A percentile compares a stretch with the other conserved stretches of the same genome.
Evolutionary conservation across 768 basidiomycete genomes (phyloP).

Genomic region (Neoboletus brunneissimus): DNA sequence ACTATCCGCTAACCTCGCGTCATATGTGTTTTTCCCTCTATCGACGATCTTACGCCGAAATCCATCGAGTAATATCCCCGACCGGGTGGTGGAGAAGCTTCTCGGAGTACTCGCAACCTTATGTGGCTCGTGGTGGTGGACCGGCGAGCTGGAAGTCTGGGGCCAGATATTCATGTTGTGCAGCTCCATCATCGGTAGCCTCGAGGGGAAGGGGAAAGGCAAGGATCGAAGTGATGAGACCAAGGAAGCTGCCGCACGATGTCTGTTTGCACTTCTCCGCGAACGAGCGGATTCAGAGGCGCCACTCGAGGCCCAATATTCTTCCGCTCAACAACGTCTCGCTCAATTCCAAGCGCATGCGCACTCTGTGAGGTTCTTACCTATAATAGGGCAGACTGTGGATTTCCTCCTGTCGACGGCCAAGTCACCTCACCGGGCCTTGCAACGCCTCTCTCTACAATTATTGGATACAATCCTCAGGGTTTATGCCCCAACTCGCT

Average conservation of each 20-base stretch:
- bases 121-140: slow-evolving; percentile 83
- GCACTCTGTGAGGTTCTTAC: slow-evolving; percentile 52
- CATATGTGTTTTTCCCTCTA: slow-evolving; percentile 86
- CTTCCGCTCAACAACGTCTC: slow-evolving; percentile 30
- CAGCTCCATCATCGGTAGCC: slow-evolving; percentile 59
- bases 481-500: slow-evolving; percentile 47
- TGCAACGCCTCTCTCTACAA: slow-evolving; percentile 65
- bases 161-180: slow-evolving; percentile 82
- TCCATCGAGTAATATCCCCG: slow-evolving; percentile 62
- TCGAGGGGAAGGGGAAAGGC: slow-evolving; percentile 65
- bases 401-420: slow-evolving; percentile 64
- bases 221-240: slow-evolving; percentile 79
- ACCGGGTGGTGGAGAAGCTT: slow-evolving; percentile 75
- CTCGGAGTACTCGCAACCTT: slow-evolving; percentile 57
- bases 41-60: slow-evolving; percentile 83
- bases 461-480: slow-evolving; percentile 52
- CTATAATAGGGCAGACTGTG: slow-evolving; percentile 81
- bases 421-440: slow-evolving; percentile 51
- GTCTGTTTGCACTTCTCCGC: slow-evolving; percentile 63
- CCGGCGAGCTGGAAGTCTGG: slow-evolving; percentile 70
- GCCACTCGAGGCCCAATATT: slow-evolving; percentile 26
- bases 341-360: slow-evolving; percentile 40
- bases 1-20: slow-evolving; percentile 61
- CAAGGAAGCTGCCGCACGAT: slow-evolving; percentile 66
- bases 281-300: slow-evolving; percentile 44